A percentile compares a stretch with the other conserved stretches of the same genome.
These are phyloP conservation scores for Ceratobasidium sp. DNA, from an alignment of 1,284 basidiomycete species.

Conservation along the genomic window DNA sequence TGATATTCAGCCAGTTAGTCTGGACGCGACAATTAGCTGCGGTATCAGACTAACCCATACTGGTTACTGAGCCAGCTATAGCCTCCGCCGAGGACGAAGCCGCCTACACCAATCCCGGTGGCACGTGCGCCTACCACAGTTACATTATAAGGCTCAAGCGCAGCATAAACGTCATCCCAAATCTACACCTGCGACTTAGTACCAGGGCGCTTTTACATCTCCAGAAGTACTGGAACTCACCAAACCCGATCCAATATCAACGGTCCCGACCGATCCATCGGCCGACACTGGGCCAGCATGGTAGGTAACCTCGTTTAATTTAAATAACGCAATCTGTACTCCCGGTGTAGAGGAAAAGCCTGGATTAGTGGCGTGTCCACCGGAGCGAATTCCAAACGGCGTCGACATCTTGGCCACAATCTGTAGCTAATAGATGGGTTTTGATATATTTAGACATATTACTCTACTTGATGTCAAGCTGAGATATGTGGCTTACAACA, in stretches of 20 bases:
- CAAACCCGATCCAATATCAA: slow-evolving; percentile 65
- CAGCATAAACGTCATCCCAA: too few species aligned
- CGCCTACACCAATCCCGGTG: slow-evolving; percentile 67
- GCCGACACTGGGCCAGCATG: slow-evolving; percentile 51
- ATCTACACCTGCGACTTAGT: too few species aligned
- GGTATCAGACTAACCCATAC: neutral
- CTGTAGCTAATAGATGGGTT: neutral
- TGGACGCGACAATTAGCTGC: too few species aligned
- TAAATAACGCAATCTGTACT: slow-evolving; percentile 68
- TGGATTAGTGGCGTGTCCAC: slow-evolving; percentile 66
- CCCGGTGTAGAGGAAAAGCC: slow-evolving; percentile 69
- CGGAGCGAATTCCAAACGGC: slow-evolving; percentile 48
- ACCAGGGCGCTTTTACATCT: too few species aligned
- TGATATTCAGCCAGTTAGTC: slow-evolving; percentile 52
- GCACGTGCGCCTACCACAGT: slow-evolving; percentile 69
- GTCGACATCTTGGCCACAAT: neutral
- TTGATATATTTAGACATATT: neutral
- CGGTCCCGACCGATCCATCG: slow-evolving; percentile 56
- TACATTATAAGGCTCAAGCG: slow-evolving; percentile 61
- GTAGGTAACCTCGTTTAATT: slow-evolving; percentile 65
- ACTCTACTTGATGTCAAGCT: neutral
- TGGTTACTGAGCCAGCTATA: too few species aligned
- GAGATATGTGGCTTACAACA: neutral
- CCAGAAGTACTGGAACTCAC: slow-evolving; percentile 49
- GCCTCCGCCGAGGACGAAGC: too few species aligned